These are phyloP conservation scores for Pseudonectria foliicola DNA, from an alignment of 2,329 filamentous ascomycete species.

Conservation along the genomic window DNA sequence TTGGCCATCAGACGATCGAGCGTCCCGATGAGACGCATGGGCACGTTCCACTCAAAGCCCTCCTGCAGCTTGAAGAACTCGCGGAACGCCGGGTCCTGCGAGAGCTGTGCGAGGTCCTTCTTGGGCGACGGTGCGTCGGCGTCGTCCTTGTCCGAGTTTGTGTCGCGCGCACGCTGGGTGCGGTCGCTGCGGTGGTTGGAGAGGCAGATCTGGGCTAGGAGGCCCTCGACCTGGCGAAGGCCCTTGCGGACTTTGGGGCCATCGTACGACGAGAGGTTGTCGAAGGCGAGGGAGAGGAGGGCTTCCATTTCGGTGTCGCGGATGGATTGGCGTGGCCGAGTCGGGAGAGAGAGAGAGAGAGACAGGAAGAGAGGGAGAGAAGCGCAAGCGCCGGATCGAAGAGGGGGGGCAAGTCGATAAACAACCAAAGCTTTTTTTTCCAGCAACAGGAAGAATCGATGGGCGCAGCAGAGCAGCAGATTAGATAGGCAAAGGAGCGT, in stretches of 20 bases:
- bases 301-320: slow-evolving; percentile 64
- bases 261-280: slow-evolving; percentile 92
- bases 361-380: slow-evolving; percentile 5
- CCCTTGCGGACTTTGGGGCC: slow-evolving; percentile 87
- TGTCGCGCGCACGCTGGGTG: slow-evolving; percentile 12
- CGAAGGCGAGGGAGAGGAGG: slow-evolving; percentile 85
- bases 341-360: too few species aligned
- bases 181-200: slow-evolving; percentile 35
- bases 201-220: slow-evolving; percentile 91
- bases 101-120: slow-evolving; percentile 63
- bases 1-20: slow-evolving; percentile 82
- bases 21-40: slow-evolving; percentile 75
- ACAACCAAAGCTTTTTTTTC: slow-evolving; percentile 1
- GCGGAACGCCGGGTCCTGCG: slow-evolving; percentile 79
- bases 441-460: too few species aligned
- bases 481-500: too few species aligned
- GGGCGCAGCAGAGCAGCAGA: too few species aligned
- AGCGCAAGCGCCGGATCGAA: slow-evolving; percentile 8
- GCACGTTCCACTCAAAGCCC: slow-evolving; percentile 96
- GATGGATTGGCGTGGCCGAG: too few species aligned
- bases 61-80: slow-evolving; percentile 97
- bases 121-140: slow-evolving; percentile 36
- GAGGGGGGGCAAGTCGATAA: not conserved
- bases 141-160: slow-evolving; percentile 25
- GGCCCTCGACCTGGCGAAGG: slow-evolving; percentile 84